Percentiles rank a stretch among this genome's conserved stretches.
phyloP scores from a whole-genome alignment of 2,329 filamentous ascomycete species.

The Didymella exigua region DNA sequence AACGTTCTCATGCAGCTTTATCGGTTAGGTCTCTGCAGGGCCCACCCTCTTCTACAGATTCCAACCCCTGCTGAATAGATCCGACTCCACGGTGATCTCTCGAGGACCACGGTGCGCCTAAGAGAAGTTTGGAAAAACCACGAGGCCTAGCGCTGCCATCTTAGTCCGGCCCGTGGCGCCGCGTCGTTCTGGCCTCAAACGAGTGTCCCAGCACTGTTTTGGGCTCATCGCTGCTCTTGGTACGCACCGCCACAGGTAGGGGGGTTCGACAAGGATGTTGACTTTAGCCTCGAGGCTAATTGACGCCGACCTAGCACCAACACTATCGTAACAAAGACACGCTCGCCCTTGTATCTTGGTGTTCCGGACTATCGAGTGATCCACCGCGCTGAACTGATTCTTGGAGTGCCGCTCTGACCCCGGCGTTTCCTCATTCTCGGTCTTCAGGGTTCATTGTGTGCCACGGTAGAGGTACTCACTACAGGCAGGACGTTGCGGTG shows the following conservation, averaged over 20 bases:
- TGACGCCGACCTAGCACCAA: not conserved
- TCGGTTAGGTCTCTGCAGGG: not conserved
- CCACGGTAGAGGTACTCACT: constrained; percentile 20
- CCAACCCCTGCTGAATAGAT: not conserved
- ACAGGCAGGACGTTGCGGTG: not conserved
- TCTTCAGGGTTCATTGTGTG: not conserved
- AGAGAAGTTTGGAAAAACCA: constrained; percentile 2
- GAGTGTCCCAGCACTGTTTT: not conserved
- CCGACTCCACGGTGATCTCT: not conserved
- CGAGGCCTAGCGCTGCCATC: constrained; percentile 1
- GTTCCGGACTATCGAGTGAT: constrained; percentile 14
- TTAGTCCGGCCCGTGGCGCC: constrained; percentile 7
- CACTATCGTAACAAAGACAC: constrained; percentile 8
- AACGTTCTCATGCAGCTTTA: not conserved
- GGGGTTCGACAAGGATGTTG: not conserved
- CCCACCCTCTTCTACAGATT: not conserved
- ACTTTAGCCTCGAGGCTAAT: not conserved
- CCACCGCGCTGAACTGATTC: constrained; percentile 1
- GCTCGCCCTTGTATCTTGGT: constrained; percentile 9
- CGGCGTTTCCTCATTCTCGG: constrained; percentile 6
- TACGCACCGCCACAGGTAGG: constrained; percentile 16
- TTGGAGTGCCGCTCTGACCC: not conserved
- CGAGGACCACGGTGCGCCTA: not conserved
- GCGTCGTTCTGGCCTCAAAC: constrained; percentile 9
- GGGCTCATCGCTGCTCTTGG: constrained; percentile 9